Evolutionary conservation across 768 basidiomycete genomes (phyloP), one percentile per base, ranked within the genome.

Genomic region (Podaxis sp.): DNA sequence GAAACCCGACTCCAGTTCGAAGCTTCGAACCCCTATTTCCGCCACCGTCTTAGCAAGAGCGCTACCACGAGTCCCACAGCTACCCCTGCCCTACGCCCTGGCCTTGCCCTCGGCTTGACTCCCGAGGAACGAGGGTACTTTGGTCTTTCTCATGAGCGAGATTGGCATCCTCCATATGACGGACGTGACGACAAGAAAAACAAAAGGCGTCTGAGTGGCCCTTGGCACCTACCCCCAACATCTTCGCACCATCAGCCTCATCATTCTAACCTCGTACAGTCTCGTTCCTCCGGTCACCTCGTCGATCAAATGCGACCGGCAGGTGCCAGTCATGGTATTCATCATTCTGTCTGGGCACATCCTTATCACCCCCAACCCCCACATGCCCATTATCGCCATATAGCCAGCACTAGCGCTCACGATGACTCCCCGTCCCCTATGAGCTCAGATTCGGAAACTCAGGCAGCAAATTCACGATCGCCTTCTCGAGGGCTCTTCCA

Each of bases 361-460:
- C 80, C 83, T 66, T 80, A 84, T 26, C 82, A 83, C 71, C 75
- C 78, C 38, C 78, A 77, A 62, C 72, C 78, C 22, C 75, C 77
- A 62, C 75, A 75, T 60, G 75, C 70, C 50, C 77, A 73, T 41
- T 69, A 70, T 51, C 70, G 63, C 49, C 73, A 70, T 46, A 72
- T 74, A 67, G 66, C 38, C 66, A 64, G 62, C 71, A 58, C 64
- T 68, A 56, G 54, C 62, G 67, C 58, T 26, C 82, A 80, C 62
- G 87, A 88, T 54, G 87, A 89, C 55, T 86, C 87, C 13, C 88
- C 87, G 0, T 89, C 88, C 0, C 88, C 88, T 49, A 81, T 85
- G 66, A 89, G 87, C 69, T 88, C 88, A 26, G 88, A 90, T 73
- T 87, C 87, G 17, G 80, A 81, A 64, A 78, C 76, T 74, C 68